phyloP scores from a whole-genome alignment of 768 basidiomycete genomes.

The Lyophyllum atratum region DNA sequence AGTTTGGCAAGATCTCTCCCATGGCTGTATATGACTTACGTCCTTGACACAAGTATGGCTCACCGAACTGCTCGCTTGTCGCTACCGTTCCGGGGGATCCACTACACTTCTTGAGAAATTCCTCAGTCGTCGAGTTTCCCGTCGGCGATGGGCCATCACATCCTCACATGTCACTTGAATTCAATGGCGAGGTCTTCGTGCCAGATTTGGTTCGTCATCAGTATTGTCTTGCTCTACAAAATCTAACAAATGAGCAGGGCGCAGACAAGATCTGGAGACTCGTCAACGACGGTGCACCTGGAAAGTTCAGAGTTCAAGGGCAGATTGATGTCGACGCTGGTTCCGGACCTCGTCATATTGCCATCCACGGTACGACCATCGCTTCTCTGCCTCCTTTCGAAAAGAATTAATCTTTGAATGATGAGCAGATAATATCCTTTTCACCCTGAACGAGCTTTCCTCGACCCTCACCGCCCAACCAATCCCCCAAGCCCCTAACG shows the following conservation, averaged over 20 bases:
- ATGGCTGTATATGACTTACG: background rate
- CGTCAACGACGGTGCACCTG: constrained; percentile 39
- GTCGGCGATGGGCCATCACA: constrained; percentile 47
- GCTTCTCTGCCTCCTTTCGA: background rate
- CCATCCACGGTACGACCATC: constrained; percentile 30
- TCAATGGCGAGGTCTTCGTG: constrained; percentile 57
- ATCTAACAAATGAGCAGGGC: constrained; percentile 43
- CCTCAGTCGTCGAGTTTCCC: constrained; percentile 50
- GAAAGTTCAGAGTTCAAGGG: constrained; percentile 57
- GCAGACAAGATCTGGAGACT: constrained; percentile 72
- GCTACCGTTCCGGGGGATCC: constrained; percentile 41
- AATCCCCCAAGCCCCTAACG: constrained; percentile 50
- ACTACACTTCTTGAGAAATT: constrained; percentile 33
- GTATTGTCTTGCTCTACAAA: background rate
- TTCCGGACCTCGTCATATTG: constrained; percentile 64
- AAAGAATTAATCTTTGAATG: background rate
- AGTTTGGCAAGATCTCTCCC: constrained; percentile 11
- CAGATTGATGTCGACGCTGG: constrained; percentile 60
- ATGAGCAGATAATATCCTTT: constrained; percentile 45
- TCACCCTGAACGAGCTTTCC: constrained; percentile 51
- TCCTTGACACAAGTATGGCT: constrained; percentile 32
- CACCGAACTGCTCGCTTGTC: constrained; percentile 34
- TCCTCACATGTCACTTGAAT: constrained; percentile 67
- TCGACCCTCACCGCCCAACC: constrained; percentile 54
- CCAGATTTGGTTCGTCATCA: constrained; percentile 57